Evolutionary conservation across 257 asterid species (phyloP).

Genomic region (Forsythia viridissima): DNA sequence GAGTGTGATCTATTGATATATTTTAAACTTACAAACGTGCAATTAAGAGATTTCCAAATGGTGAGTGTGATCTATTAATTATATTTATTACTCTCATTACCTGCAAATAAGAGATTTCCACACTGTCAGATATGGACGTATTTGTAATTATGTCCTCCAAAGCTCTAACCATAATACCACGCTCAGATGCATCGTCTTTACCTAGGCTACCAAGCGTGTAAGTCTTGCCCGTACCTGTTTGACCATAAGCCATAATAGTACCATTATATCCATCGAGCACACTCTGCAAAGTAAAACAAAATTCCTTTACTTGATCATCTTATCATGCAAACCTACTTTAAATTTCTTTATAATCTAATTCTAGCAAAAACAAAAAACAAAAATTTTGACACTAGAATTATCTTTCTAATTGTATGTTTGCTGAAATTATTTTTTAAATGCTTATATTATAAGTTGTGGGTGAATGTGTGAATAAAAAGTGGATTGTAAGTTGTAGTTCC

Average conservation of each 20-base stretch:
- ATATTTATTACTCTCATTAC: slow-evolving; percentile 31
- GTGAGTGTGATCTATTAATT: neutral
- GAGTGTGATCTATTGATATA: too few relatives aligned
- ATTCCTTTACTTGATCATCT: slow-evolving; percentile 1
- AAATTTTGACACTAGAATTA: neutral
- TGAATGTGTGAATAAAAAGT: too few relatives aligned
- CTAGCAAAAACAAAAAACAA: neutral
- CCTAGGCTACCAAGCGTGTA: slow-evolving; percentile 81
- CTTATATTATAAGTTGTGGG: too few relatives aligned
- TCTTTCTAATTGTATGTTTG: too few relatives aligned
- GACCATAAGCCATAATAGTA: slow-evolving; percentile 92
- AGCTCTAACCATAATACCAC: slow-evolving; percentile 94
- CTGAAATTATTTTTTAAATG: too few relatives aligned
- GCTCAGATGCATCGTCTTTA: slow-evolving; percentile 72
- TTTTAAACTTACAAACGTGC: too few relatives aligned
- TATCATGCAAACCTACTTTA: neutral
- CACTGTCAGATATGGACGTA: slow-evolving; percentile 59
- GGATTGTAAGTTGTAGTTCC: too few relatives aligned
- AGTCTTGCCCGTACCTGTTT: slow-evolving; percentile 95
- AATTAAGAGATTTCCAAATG: slow-evolving; percentile 56
- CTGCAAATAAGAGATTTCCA: slow-evolving; percentile 85
- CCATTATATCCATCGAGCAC: slow-evolving; percentile 90
- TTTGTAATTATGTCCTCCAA: slow-evolving; percentile 66
- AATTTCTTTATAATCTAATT: neutral
- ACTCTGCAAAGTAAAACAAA: slow-evolving; percentile 59